A percentile compares a stretch with the other conserved stretches of the same genome.
These are phyloP conservation scores for Pisolithus albus DNA, from an alignment of 768 basidiomycete genomes.

Conservation along the genomic window DNA sequence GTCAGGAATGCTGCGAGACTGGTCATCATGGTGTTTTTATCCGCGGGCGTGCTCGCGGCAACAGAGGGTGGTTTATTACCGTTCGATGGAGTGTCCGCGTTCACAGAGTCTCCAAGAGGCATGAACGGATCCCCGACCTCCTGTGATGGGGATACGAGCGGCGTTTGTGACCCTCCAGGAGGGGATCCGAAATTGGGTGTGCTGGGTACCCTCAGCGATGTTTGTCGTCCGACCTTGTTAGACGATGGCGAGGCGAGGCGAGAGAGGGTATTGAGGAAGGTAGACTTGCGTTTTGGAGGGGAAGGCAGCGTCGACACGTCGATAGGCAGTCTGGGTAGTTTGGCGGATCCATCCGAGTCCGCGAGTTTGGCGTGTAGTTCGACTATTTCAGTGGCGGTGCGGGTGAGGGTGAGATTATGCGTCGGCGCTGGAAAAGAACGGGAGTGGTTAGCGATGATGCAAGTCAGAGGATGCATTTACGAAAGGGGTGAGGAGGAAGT, in stretches of 20 bases:
- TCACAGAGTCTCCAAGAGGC: constrained; percentile 30
- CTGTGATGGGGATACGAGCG: constrained; percentile 43
- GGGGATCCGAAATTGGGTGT: constrained; percentile 25
- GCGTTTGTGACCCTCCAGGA: constrained; percentile 28
- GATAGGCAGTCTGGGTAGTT: constrained; percentile 57
- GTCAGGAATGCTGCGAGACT: constrained; percentile 77
- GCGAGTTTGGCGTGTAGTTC: constrained; percentile 80
- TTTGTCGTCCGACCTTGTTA: constrained; percentile 41
- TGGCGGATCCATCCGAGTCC: constrained; percentile 50
- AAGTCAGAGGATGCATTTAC: constrained; percentile 8
- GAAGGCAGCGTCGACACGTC: constrained; percentile 46
- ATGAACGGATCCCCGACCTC: constrained; percentile 62
- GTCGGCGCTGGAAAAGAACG: constrained; percentile 59
- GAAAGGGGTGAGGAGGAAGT: constrained; percentile 15
- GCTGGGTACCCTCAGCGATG: constrained; percentile 29
- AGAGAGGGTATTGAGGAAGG: constrained; percentile 80
- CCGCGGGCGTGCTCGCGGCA: constrained; percentile 4
- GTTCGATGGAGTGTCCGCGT: constrained; percentile 17
- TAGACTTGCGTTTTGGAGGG: constrained; percentile 70
- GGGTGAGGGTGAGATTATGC: constrained; percentile 81
- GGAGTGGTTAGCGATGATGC: constrained; percentile 22
- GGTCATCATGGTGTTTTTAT: constrained; percentile 47
- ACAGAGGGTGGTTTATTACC: background rate
- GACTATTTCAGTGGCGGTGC: constrained; percentile 67
- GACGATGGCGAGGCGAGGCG: constrained; percentile 70